Percentiles rank a stretch among this genome's conserved stretches.
phyloP scores from a whole-genome alignment of 2,329 filamentous ascomycete species.

The Cladobotryum protrusum region DNA sequence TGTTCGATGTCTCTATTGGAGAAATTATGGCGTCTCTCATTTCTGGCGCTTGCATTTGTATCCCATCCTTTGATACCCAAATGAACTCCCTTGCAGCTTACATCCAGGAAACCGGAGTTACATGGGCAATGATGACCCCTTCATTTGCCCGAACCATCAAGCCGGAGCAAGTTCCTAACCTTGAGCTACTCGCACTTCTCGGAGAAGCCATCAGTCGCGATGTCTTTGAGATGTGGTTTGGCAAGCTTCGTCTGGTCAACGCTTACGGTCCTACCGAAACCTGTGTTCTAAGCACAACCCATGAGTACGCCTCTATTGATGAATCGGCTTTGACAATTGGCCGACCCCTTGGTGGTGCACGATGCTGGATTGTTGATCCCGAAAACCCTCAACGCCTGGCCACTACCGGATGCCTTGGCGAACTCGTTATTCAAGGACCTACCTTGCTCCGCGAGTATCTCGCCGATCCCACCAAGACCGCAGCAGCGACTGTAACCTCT shows the following conservation, averaged over 20 bases:
- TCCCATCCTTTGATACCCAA: constrained; percentile 11
- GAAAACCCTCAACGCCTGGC: background rate
- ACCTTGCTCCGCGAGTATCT: constrained; percentile 2
- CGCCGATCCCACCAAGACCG: background rate
- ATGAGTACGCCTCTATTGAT: background rate
- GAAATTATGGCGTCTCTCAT: constrained; percentile 10
- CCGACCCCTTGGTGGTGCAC: background rate
- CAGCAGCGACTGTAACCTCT: background rate
- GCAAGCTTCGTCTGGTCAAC: constrained; percentile 1
- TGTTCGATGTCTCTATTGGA: constrained; percentile 11
- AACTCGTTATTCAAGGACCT: constrained; percentile 5
- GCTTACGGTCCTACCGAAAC: constrained; percentile 9
- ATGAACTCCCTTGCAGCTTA: constrained; percentile 2
- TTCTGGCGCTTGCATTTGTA: constrained; percentile 8
- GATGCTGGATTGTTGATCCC: constrained; percentile 8
- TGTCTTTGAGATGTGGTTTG: constrained; percentile 8
- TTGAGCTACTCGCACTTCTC: background rate
- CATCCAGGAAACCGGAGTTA: background rate
- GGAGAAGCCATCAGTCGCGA: constrained; percentile 7
- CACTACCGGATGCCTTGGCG: constrained; percentile 1
- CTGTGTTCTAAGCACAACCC: background rate
- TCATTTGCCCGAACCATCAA: background rate
- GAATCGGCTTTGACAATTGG: constrained; percentile 4
- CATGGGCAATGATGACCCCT: constrained; percentile 2
- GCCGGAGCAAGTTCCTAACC: background rate